Evolutionary conservation across 768 basidiomycete species (phyloP).

Genomic region (Pluteus cervinus): DNA sequence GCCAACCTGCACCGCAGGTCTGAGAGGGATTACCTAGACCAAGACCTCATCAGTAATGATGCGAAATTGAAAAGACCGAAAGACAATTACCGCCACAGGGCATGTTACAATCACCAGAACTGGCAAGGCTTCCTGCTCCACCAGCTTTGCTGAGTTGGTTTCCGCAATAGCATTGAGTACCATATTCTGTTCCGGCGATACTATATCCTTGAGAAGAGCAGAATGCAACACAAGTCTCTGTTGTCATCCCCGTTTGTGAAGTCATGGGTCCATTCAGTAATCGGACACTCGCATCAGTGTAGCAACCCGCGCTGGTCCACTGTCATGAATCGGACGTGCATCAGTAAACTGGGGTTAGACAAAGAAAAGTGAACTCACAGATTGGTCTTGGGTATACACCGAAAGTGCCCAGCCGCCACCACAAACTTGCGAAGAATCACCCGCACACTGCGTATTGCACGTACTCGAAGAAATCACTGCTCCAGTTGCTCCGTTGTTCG

Average conservation of each 20-base stretch:
- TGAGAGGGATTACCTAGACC: conserved; percentile 18
- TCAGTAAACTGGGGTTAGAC: too few species aligned
- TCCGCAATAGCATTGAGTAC: conserved; percentile 29
- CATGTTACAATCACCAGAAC: conserved; percentile 20
- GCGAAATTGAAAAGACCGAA: not conserved
- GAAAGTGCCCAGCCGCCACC: conserved; percentile 13
- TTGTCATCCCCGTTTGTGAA: conserved; percentile 21
- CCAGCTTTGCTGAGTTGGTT: conserved; percentile 17
- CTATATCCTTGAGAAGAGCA: conserved; percentile 21
- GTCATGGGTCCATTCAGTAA: conserved; percentile 20
- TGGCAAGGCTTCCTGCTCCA: conserved; percentile 14
- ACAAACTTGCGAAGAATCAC: conserved; percentile 11
- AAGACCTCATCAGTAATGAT: not conserved
- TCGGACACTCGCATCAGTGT: conserved; percentile 19
- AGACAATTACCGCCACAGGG: conserved; percentile 25
- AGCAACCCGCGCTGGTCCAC: conserved; percentile 28
- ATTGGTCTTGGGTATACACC: conserved; percentile 13
- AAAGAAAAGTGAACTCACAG: too few species aligned
- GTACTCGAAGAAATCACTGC: conserved; percentile 12
- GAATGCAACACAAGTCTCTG: conserved; percentile 19
- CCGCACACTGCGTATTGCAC: conserved; percentile 15
- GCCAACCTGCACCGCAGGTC: conserved; percentile 29
- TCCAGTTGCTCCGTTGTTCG: conserved; percentile 19
- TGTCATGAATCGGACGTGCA: too few species aligned
- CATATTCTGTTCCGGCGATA: conserved; percentile 29